These are phyloP conservation scores for Candida dajiaensis DNA, from an alignment of 805 yeast species.

Conservation along the genomic window DNA sequence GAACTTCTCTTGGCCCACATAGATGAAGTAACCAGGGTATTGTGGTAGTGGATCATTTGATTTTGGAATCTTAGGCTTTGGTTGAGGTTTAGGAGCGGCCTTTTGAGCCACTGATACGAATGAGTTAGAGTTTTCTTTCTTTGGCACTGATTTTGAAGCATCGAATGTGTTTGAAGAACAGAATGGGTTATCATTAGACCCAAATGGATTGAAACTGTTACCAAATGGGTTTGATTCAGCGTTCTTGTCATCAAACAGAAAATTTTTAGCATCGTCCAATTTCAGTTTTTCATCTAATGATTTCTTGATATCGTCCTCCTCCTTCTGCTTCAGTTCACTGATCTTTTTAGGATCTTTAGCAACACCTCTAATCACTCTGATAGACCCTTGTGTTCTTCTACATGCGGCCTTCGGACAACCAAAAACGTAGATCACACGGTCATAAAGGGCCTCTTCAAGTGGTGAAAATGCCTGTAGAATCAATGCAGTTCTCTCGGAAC, in stretches of 20 bases:
- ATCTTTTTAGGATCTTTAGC: constrained; percentile 50
- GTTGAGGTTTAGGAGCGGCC: constrained; percentile 16
- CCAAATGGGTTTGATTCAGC: constrained; percentile 35
- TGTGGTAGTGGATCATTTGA: constrained; percentile 32
- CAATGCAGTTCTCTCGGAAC: constrained; percentile 57
- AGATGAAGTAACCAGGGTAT: constrained; percentile 63
- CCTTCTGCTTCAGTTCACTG: constrained; percentile 31
- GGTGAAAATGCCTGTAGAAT: constrained; percentile 81
- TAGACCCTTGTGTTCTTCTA: constrained; percentile 60
- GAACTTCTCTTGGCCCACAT: constrained; percentile 66
- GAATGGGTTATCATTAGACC: constrained; percentile 12
- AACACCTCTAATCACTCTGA: constrained; percentile 75
- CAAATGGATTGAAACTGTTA: constrained; percentile 20
- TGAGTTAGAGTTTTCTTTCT: constrained; percentile 5
- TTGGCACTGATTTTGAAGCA: background rate
- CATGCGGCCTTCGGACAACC: constrained; percentile 64
- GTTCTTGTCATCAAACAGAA: constrained; percentile 24
- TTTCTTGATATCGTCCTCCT: constrained; percentile 35
- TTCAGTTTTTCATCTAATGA: constrained; percentile 39
- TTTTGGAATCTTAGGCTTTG: constrained; percentile 17
- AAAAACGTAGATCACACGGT: constrained; percentile 76
- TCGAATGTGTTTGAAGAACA: constrained; percentile 6
- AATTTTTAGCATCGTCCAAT: constrained; percentile 35
- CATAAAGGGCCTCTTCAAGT: constrained; percentile 63
- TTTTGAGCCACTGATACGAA: constrained; percentile 31